Evolutionary conservation across 176 grass and related monocot genomes (phyloP).

Genomic region (Avena sativa): DNA sequence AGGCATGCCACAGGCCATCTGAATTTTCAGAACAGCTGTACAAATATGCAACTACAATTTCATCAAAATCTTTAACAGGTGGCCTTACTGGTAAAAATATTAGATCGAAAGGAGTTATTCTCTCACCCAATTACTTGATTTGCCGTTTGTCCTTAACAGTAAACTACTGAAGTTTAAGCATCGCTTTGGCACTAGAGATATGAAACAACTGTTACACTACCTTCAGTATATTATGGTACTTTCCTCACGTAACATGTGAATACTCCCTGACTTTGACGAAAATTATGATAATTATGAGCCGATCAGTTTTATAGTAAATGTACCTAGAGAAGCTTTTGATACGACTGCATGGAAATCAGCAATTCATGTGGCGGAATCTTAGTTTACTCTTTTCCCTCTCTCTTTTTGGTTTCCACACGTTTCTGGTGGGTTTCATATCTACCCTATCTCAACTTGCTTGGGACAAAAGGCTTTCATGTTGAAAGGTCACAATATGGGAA

Average conservation of each 20-base stretch:
- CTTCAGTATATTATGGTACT: background rate
- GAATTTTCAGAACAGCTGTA: background rate
- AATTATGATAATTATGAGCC: constrained; percentile 5
- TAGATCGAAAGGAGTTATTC: background rate
- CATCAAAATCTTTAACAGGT: constrained; percentile 10
- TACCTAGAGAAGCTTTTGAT: no score
- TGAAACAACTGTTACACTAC: background rate
- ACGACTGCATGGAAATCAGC: no score
- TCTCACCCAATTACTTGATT: background rate
- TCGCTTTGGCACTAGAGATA: background rate
- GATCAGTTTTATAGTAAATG: background rate
- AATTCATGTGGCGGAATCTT: no score
- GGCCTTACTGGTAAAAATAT: background rate
- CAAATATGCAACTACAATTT: background rate
- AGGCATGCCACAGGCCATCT: background rate
- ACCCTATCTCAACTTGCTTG: no score
- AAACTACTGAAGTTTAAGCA: background rate
- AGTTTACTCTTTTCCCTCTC: no score
- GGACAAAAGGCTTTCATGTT: no score
- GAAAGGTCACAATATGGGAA: no score
- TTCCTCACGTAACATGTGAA: background rate
- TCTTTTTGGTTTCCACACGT: no score
- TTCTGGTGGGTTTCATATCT: no score
- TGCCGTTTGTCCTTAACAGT: background rate
- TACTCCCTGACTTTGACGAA: no score